These are phyloP conservation scores for Trichoderma sp. DNA, from an alignment of 2,329 filamentous ascomycete genomes.

Conservation along the genomic window DNA sequence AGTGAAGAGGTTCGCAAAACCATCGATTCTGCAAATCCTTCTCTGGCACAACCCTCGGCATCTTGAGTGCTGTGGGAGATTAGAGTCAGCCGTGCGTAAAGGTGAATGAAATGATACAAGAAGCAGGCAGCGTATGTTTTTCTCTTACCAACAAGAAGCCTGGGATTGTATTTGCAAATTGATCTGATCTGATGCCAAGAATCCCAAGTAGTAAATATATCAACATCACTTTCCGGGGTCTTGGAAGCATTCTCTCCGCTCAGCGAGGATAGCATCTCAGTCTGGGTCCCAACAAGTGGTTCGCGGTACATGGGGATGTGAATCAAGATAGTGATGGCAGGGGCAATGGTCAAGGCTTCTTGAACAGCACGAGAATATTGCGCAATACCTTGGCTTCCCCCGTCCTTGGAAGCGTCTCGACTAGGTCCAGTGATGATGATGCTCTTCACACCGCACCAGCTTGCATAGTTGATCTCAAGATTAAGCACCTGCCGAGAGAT, in stretches of 20 bases:
- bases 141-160: slow-evolving; percentile 77
- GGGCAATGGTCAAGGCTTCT: slow-evolving; percentile 71
- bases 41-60: slow-evolving; percentile 58
- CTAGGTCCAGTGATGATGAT: slow-evolving; percentile 78
- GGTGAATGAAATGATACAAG: background rate
- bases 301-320: slow-evolving; percentile 81
- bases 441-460: slow-evolving; percentile 86
- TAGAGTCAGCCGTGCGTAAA: background rate
- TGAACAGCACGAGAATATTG: slow-evolving; percentile 83
- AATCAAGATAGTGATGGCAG: slow-evolving; percentile 75
- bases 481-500: slow-evolving; percentile 87
- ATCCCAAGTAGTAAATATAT: slow-evolving; percentile 83
- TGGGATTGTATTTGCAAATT: slow-evolving; percentile 77
- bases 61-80: slow-evolving; percentile 46
- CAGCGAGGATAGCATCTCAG: slow-evolving; percentile 50
- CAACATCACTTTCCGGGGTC: slow-evolving; percentile 47
- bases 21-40: slow-evolving; percentile 61
- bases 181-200: slow-evolving; percentile 86
- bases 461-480: slow-evolving; percentile 89
- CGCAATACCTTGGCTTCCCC: slow-evolving; percentile 51
- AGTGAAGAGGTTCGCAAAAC: slow-evolving; percentile 66
- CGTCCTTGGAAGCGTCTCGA: slow-evolving; percentile 54
- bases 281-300: slow-evolving; percentile 53
- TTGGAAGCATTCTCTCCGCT: slow-evolving; percentile 33
- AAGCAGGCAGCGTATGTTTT: background rate